Evolutionary conservation across 2,329 filamentous ascomycete genomes (phyloP), one percentile per base, ranked within the genome.

Genomic region (Byssoonygena ceratinophila): DNA sequence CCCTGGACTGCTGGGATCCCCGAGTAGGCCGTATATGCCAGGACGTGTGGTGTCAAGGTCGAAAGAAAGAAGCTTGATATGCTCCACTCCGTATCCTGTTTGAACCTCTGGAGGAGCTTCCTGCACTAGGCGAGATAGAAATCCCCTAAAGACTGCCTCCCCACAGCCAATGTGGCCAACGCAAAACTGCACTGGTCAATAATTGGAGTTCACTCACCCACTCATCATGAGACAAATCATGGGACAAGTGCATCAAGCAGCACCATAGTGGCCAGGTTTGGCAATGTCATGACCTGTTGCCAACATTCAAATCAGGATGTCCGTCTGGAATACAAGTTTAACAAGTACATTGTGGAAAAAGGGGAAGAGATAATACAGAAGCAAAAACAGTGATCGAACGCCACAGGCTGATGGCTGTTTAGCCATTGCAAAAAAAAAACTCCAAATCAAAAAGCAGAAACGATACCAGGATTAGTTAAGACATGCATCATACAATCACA

Each of bases 141-240:
- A 51, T 40, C 18, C n/a, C 49, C 37, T 39, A 20, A 25, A 43
- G 39, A n/a, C 39, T 25, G 40, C 14, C 31, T 51, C 40, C 14
- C 40, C 49, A 51, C 49, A 36, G 40, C 45, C 39, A 36, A 37
- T 51, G 49, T 45, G 49, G 49, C 49, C 49, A 44, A 51, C 36
- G 39, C 11, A 22, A n/a, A 36, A 20, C 18, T 5, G 22, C 49
- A 27, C 32, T 45, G 14, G 27, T 36, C 16, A 16, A 37, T 18
- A 25, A 20, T 20, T 36, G 37, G 25, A 43, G 40, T 51, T 32
- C 39, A 45, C 39, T 51, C 40, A 51, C 40, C 49, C 49, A 51
- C 31, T 51, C 32, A 51, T 31, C 49, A 29, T 37, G 40, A 44
- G 39, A 51, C 49, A 51, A 51, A 51, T 51, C 49, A 51, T 44